Conservation (phyloP, 306 rosid genomes). For the Alnus rubra region DNA sequence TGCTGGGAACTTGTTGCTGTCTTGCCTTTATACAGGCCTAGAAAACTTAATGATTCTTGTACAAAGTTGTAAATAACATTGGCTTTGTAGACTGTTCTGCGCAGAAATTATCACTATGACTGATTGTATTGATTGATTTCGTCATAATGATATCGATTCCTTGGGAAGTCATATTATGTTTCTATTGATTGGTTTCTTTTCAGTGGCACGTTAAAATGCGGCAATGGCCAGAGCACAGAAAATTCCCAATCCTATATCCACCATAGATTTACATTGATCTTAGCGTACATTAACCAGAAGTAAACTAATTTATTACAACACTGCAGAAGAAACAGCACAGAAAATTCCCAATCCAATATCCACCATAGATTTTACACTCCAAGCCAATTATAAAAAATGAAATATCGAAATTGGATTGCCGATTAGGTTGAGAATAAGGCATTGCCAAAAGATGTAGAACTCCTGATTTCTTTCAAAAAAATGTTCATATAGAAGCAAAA, state of each 20-base stretch:
- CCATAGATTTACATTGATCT: too few species aligned
- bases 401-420: background rate
- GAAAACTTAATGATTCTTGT: slow-evolving; percentile 30
- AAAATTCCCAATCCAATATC: too few species aligned
- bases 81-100: background rate
- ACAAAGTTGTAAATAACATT: slow-evolving; percentile 49
- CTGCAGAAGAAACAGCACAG: too few species aligned
- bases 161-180: background rate
- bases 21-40: slow-evolving; percentile 4
- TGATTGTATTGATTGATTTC: background rate
- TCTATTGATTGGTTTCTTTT: background rate
- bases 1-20: background rate
- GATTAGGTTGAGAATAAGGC: background rate
- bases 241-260: too few species aligned
- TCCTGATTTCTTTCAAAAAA: background rate
- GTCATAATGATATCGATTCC: too few species aligned
- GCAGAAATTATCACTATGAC: background rate
- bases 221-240: too few species aligned
- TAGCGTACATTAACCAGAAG: background rate
- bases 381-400: background rate
- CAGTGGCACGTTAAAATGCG: background rate
- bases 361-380: background rate
- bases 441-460: background rate
- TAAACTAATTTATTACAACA: too few species aligned
- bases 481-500: background rate